Evolutionary conservation across 2,329 filamentous ascomycete species (phyloP).

Genomic region (Beauveria rudraprayagi): DNA sequence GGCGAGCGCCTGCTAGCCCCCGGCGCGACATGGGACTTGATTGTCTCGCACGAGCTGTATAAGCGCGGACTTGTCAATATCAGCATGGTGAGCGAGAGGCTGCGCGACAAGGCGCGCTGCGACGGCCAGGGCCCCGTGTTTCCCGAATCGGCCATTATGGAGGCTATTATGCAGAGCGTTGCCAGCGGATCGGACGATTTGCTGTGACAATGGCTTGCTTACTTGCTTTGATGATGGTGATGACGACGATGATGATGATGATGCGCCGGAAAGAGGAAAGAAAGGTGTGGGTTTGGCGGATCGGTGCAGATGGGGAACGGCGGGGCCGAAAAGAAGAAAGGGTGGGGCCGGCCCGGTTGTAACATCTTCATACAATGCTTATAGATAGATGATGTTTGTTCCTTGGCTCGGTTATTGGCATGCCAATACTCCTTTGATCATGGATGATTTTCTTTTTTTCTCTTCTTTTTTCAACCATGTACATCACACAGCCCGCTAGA

Average conservation of each 20-base stretch:
- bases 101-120: constrained; percentile 69
- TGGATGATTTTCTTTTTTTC: too few relatives aligned
- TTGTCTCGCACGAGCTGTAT: constrained; percentile 72
- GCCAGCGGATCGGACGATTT: constrained; percentile 73
- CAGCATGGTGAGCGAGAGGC: constrained; percentile 66
- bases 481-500: too few relatives aligned
- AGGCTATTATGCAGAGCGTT: constrained; percentile 71
- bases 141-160: constrained; percentile 63
- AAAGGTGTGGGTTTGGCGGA: neutral
- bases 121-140: constrained; percentile 87
- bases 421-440: too few relatives aligned
- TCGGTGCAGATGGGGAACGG: too few relatives aligned
- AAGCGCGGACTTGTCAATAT: constrained; percentile 73
- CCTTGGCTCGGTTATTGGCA: too few relatives aligned
- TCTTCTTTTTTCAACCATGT: too few relatives aligned
- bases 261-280: neutral
- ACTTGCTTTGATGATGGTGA: too few relatives aligned
- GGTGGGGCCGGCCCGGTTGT: too few relatives aligned
- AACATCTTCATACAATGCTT: too few relatives aligned
- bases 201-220: constrained; percentile 23
- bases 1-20: constrained; percentile 66
- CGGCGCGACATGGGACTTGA: constrained; percentile 81
- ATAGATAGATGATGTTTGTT: too few relatives aligned
- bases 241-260: too few relatives aligned
- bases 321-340: too few relatives aligned